Evolutionary conservation across 768 basidiomycete genomes (phyloP), one percentile per base, ranked within the genome.

Genomic region (Lactarius deliciosus): DNA sequence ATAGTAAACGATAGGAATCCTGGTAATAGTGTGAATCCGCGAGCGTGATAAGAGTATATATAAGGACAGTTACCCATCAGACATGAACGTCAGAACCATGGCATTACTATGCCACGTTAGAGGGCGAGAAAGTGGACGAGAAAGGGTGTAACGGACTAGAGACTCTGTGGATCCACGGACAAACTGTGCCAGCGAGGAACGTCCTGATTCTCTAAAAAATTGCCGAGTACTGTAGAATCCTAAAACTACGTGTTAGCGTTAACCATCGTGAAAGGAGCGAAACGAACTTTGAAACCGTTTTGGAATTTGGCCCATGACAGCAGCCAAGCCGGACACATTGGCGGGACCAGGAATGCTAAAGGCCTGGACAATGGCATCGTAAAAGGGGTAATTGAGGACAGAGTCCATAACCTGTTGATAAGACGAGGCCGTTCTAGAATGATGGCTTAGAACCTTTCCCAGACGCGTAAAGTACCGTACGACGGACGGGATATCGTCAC

Each of bases 181-280:
- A 82, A 58, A 74, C 87, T 90, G 57, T 83, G 81, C 89, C 90
- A 92, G 60, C 91, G 85, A 9, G 89, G 84, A 13, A 89, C 64
- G 73, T 92, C 90, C 68, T 91, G 89, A 74, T 92, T 91, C 76
- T 91, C 90, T 40, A 92, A 74, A 77, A 92, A 92, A 71, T 89
- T 91, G 1, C 91, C 91, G 3, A 92, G 82, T 16, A 77, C 64
- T 25, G 74, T 74, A 11, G 75, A 64, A 64, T 81, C 79, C 75
- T 78, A 57, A 38, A 57, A 13, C 30, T n/a, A 53, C 16, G 6
- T 32, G 11, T 65, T 22, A 68, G 56, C n/a, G 40, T 32, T 47
- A 15, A 18, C n/a, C 15, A 36, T 22, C 18, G 2, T 10, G 16
- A 28, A 15, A 34, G 8, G 28, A 40, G 10, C 5, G 13, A 5